Conservation (phyloP, 441 rosid species). For the Populus trichocarpa region DNA sequence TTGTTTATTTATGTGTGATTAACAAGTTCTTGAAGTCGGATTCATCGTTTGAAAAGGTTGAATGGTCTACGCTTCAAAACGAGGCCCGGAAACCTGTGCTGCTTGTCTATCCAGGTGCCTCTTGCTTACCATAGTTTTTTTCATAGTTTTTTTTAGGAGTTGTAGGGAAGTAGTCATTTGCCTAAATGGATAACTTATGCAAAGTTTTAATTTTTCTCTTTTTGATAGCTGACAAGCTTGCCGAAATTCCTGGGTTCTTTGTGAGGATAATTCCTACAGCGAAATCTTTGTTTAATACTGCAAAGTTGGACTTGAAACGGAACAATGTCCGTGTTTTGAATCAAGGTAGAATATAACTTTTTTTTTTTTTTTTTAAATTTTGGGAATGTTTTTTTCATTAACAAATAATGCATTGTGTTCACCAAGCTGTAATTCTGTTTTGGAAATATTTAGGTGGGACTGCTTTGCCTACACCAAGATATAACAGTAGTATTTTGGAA, state of each 20-base stretch:
- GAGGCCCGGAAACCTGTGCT: conserved; percentile 88
- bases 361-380: neutral
- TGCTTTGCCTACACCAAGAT: conserved; percentile 59
- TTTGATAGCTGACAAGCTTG: conserved; percentile 46
- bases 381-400: conserved; percentile 1
- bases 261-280: conserved; percentile 78
- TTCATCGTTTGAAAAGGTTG: conserved; percentile 50
- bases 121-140: conserved; percentile 5
- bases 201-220: neutral
- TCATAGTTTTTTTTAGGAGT: neutral
- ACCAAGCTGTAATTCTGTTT: conserved; percentile 1
- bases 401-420: conserved; percentile 12
- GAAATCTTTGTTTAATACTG: conserved; percentile 51
- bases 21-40: conserved; percentile 58
- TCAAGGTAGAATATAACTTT: conserved; percentile 42
- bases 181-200: neutral
- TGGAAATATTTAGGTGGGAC: conserved; percentile 37
- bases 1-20: conserved; percentile 69
- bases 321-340: conserved; percentile 62
- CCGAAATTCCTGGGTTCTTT: conserved; percentile 54
- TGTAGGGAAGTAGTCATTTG: conserved; percentile 3
- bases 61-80: conserved; percentile 78
- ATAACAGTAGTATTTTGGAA: conserved; percentile 86
- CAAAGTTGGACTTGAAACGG: conserved; percentile 65
- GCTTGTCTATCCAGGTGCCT: conserved; percentile 71